A percentile compares a stretch with the other conserved stretches of the same genome.
These are phyloP conservation scores for Curvularia verruculosa DNA, from an alignment of 2,329 filamentous ascomycete genomes.

Conservation along the genomic window DNA sequence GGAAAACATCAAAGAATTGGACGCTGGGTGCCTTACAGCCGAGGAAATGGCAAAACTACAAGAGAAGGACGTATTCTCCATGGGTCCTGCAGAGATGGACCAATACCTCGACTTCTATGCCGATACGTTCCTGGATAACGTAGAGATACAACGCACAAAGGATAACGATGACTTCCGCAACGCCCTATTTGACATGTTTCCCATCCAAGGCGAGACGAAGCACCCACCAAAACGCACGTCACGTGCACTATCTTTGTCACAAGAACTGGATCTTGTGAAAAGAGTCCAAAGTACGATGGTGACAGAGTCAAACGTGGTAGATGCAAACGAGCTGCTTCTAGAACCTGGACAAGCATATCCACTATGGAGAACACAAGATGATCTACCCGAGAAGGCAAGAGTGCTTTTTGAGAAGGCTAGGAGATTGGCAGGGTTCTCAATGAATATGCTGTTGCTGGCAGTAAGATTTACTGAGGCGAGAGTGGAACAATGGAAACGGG, in stretches of 20 bases:
- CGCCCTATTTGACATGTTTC: slow-evolving; percentile 53
- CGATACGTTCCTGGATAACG: slow-evolving; percentile 64
- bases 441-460: slow-evolving; percentile 58
- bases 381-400: slow-evolving; percentile 55
- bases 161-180: slow-evolving; percentile 50
- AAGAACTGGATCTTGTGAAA: slow-evolving; percentile 48
- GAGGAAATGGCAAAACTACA: slow-evolving; percentile 60
- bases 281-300: slow-evolving; percentile 53
- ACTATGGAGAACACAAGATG: slow-evolving; percentile 55
- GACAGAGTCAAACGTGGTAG: slow-evolving; percentile 47
- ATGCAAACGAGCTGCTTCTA: slow-evolving; percentile 36
- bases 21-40: slow-evolving; percentile 38
- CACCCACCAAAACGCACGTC: slow-evolving; percentile 11
- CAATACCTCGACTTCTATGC: slow-evolving; percentile 81
- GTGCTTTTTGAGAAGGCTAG: slow-evolving; percentile 60
- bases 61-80: slow-evolving; percentile 66
- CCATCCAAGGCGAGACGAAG: slow-evolving; percentile 27
- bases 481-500: slow-evolving; percentile 34
- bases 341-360: slow-evolving; percentile 59
- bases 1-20: slow-evolving; percentile 11
- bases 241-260: slow-evolving; percentile 36
- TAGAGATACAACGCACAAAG: slow-evolving; percentile 42
- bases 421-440: slow-evolving; percentile 56
- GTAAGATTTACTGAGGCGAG: slow-evolving; percentile 57
- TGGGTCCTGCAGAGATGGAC: slow-evolving; percentile 69